Percentiles rank a stretch among this genome's conserved stretches.
These are phyloP conservation scores for Ilex aquifolium DNA, from an alignment of 257 asterid species.

Conservation along the genomic window DNA sequence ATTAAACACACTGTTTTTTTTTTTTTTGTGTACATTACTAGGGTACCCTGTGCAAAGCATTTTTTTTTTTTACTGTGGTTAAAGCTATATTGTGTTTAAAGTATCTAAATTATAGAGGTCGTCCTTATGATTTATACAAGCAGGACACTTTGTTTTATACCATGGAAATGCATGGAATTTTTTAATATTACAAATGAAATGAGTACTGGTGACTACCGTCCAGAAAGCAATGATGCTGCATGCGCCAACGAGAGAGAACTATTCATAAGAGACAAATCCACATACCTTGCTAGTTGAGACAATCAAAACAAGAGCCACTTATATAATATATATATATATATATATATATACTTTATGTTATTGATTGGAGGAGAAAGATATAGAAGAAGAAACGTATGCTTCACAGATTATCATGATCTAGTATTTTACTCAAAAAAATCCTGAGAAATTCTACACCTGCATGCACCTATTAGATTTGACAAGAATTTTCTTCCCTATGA, in stretches of 20 bases:
- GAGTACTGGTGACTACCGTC: slow-evolving; percentile 18
- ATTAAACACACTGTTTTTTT: no score
- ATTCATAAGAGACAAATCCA: slow-evolving; percentile 35
- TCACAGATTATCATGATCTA: background rate
- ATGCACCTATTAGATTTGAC: no score
- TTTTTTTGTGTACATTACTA: no score
- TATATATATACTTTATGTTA: background rate
- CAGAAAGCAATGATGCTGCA: slow-evolving; percentile 14
- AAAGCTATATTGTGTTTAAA: no score
- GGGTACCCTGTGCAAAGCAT: no score
- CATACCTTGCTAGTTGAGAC: slow-evolving; percentile 15
- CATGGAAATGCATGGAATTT: no score
- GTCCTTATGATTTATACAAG: no score
- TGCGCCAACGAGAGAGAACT: slow-evolving; percentile 8
- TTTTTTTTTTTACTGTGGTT: no score
- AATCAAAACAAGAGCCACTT: slow-evolving; percentile 15
- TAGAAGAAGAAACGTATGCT: background rate
- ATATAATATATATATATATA: slow-evolving; percentile 14
- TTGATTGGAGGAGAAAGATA: slow-evolving; percentile 1
- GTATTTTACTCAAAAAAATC: background rate
- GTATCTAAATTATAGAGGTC: no score
- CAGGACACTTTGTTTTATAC: no score
- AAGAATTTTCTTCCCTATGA: background rate
- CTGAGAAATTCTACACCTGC: background rate
- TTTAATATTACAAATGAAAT: background rate